Conservation (phyloP, 208 protist genomes). For the Trypanosoma platydactyli region DNA sequence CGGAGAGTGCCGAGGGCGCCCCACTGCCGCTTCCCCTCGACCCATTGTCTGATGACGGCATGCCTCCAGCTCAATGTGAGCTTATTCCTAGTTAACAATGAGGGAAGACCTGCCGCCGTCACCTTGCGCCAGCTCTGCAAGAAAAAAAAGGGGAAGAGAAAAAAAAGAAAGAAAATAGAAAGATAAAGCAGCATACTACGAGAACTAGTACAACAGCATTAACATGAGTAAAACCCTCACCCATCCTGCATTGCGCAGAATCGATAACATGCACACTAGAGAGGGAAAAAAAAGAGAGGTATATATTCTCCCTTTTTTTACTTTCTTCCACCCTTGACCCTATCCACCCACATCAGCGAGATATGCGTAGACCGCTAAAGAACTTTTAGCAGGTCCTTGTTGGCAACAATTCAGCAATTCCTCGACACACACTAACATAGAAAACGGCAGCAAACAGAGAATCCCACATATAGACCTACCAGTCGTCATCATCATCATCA, state of each 20-base stretch:
- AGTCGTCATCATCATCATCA: conserved; percentile 32
- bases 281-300: no score
- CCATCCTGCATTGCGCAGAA: no score
- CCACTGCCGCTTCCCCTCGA: background rate
- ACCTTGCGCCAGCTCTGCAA: background rate
- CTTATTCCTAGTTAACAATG: background rate
- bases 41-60: background rate
- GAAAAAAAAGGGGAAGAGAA: background rate
- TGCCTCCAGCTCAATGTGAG: conserved; percentile 2
- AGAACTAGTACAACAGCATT: background rate
- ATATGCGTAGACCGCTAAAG: background rate
- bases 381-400: background rate
- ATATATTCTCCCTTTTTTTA: no score
- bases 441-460: background rate
- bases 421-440: background rate
- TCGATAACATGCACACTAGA: no score
- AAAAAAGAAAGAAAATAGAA: background rate
- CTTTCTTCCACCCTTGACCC: background rate
- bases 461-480: background rate
- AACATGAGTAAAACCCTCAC: no score
- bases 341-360: background rate
- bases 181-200: background rate
- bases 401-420: background rate
- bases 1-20: conserved; percentile 11
- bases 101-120: background rate